Percentiles rank a stretch among this genome's conserved stretches.
phyloP scores from a whole-genome alignment of 345 rosid species.

The Streptanthus diversifolius region DNA sequence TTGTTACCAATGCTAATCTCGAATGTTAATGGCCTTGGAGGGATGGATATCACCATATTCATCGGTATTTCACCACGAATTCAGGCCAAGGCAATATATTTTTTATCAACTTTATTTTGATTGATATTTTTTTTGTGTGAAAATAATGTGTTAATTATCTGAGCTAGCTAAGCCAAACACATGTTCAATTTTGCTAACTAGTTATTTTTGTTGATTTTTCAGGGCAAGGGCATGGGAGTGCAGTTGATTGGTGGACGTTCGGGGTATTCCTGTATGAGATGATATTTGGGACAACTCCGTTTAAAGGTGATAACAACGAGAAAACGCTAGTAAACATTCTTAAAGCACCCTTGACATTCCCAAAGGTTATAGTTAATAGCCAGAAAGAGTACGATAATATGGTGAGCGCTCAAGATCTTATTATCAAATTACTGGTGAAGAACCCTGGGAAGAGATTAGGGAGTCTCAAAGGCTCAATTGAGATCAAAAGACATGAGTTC shows the following conservation, averaged over 20 bases:
- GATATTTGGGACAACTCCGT: slow-evolving; percentile 82
- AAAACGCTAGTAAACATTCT: slow-evolving; percentile 75
- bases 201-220: not conserved
- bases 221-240: slow-evolving; percentile 95
- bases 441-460: slow-evolving; percentile 87
- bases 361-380: slow-evolving; percentile 51
- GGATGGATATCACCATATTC: too few relatives aligned
- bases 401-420: slow-evolving; percentile 70
- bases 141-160: not conserved
- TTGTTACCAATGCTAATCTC: too few relatives aligned
- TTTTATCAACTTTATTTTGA: not conserved
- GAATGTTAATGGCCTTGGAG: too few relatives aligned
- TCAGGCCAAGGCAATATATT: too few relatives aligned
- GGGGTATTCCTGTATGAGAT: slow-evolving; percentile 88
- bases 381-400: slow-evolving; percentile 58
- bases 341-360: slow-evolving; percentile 69
- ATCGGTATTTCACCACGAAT: too few relatives aligned
- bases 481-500: slow-evolving; percentile 83
- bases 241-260: slow-evolving; percentile 96
- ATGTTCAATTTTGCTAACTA: not conserved
- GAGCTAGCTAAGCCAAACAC: not conserved
- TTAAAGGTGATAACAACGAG: slow-evolving; percentile 91
- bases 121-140: not conserved
- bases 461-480: slow-evolving; percentile 64
- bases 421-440: slow-evolving; percentile 63